Percentiles rank a stretch among this genome's conserved stretches.
phyloP scores from a whole-genome alignment of 2,329 filamentous ascomycete species.

The Alternaria conjuncta region DNA sequence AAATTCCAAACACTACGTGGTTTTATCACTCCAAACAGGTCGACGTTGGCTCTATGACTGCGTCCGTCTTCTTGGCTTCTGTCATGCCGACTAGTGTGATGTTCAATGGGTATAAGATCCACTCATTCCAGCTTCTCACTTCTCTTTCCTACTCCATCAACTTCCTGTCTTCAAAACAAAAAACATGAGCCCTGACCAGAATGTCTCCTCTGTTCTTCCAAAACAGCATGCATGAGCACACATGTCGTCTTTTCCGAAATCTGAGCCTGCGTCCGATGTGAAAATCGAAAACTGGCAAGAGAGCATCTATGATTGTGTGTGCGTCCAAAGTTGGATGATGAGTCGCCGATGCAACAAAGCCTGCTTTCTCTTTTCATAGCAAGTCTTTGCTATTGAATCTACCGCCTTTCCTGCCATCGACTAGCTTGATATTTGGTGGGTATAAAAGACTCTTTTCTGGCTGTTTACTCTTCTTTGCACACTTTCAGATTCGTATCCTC shows the following conservation, averaged over 20 bases:
- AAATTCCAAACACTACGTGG: too few relatives aligned
- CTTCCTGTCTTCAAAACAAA: too few relatives aligned
- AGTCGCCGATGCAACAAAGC: not conserved
- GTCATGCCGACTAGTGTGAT: too few relatives aligned
- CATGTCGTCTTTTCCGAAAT: not conserved
- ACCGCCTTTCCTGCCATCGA: not conserved
- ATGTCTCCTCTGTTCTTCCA: too few relatives aligned
- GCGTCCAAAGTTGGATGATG: not conserved
- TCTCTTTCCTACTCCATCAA: too few relatives aligned
- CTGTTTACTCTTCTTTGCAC: not conserved
- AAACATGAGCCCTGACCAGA: too few relatives aligned
- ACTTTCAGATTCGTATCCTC: not conserved
- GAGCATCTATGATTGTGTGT: not conserved
- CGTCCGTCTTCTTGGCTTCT: too few relatives aligned
- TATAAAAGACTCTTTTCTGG: not conserved
- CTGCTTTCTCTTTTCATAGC: not conserved
- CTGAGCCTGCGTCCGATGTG: not conserved
- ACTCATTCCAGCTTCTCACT: too few relatives aligned
- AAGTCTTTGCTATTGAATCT: not conserved
- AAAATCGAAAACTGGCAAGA: not conserved
- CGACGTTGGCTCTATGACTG: fast-evolving
- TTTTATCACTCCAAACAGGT: too few relatives aligned
- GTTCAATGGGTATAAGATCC: too few relatives aligned
- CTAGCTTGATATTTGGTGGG: not conserved
- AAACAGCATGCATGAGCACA: too few relatives aligned